Evolutionary conservation across 1,284 basidiomycete species (phyloP).

Genomic region (Fistulinella staudtii): DNA sequence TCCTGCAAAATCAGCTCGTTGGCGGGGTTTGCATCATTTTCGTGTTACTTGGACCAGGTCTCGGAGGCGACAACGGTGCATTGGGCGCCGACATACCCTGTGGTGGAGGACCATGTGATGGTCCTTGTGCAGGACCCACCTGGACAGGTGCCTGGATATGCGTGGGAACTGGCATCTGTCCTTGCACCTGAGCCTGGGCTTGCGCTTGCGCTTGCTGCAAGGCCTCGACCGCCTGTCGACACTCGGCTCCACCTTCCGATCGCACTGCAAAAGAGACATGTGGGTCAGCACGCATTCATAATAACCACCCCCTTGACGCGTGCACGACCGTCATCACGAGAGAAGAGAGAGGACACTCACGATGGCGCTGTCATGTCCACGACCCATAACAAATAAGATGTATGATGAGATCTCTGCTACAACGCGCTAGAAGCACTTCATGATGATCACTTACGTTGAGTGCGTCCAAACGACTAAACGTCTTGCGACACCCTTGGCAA

Average conservation of each 20-base stretch:
- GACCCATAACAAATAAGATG: constrained; percentile 14
- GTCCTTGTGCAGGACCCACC: constrained; percentile 5
- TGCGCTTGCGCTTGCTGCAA: constrained; percentile 35
- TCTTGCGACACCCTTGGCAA: constrained; percentile 91
- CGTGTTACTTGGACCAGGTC: constrained; percentile 25
- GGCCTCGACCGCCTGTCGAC: constrained; percentile 45
- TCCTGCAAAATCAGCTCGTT: constrained; percentile 16
- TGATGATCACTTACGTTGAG: constrained; percentile 71
- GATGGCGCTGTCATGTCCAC: background rate
- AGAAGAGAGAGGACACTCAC: too few relatives aligned
- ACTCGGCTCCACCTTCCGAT: constrained; percentile 77
- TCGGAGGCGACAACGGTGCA: constrained; percentile 20
- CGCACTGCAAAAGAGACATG: constrained; percentile 66
- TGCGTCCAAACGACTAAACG: constrained; percentile 90
- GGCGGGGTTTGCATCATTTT: constrained; percentile 18
- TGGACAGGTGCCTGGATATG: constrained; percentile 19
- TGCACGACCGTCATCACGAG: too few relatives aligned
- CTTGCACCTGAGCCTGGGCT: constrained; percentile 21
- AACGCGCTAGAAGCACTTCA: constrained; percentile 23
- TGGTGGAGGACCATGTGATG: too few relatives aligned
- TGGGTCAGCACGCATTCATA: constrained; percentile 19
- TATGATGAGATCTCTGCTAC: constrained; percentile 15
- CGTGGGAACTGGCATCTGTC: constrained; percentile 3
- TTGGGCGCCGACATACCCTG: constrained; percentile 10
- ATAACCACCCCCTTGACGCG: too few relatives aligned